Base-by-base conservation (phyloP, 306 rosid genomes). In the Cucurbita pepo region DNA sequence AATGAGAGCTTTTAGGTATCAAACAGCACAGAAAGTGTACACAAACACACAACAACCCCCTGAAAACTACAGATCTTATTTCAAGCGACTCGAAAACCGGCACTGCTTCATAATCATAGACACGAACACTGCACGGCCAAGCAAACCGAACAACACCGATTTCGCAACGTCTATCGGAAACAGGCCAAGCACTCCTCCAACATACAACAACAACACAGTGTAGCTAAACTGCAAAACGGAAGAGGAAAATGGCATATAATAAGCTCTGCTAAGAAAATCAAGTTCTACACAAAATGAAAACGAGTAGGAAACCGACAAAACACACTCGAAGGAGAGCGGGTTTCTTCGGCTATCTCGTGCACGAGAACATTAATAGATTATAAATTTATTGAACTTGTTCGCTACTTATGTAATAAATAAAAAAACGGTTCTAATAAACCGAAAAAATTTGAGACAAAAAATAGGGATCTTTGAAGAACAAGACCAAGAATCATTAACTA, bases 141-240 rank as follows among this genome's bases (percentile, higher is more conserved):
- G 16, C 22, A 14, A 53, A 69, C 57, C 6, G 67, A 37, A 0
- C 30, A 69, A 30, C 58, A 51, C 34, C 11, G 37, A 62, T 18
- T n/a, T 63, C n/a, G 34, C 51, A 43, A 65, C 1, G 73, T 30
- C 45, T 55, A 74, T 80, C 79, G 86, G 45, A 80, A 79, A 38
- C 74, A 84, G 82, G 58, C 78, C 81, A 87, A 85, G 66, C 92
- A 84, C 79, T 93, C 97, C 83, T 94, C 98, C 71, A 94, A 64
- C 85, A 94, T 37, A 79, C 89, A 94, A 78, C 98, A 90, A 81
- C 97, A 94, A 80, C 93, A 94, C 44, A 94, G 85, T 1, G 94
- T 90, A 34, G 92, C 80, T 76, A 90, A 82, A 80, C 98, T 90
- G 96, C 86, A 79, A 64, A 72, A 51, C 54, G 43, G 21, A 45